Evolutionary conservation across 2,329 filamentous ascomycete species (phyloP).

Genomic region (Thielaviopsis euricoi): DNA sequence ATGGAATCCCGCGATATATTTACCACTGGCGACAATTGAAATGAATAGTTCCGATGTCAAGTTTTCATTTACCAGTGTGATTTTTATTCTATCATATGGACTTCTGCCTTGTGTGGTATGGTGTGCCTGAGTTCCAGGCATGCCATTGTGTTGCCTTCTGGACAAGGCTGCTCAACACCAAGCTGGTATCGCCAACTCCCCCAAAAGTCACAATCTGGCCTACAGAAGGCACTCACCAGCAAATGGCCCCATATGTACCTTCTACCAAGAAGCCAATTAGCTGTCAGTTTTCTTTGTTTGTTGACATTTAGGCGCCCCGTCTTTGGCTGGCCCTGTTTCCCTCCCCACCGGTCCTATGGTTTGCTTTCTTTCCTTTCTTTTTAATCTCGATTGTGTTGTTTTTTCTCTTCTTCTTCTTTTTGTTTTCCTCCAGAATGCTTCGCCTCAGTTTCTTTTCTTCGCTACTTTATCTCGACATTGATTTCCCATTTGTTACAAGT

Average conservation of each 20-base stretch:
- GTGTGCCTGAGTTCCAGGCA: neutral
- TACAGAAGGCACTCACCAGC: neutral
- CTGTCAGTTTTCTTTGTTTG: neutral
- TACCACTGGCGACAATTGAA: neutral
- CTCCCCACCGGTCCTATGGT: neutral
- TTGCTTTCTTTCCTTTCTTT: neutral
- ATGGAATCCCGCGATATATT: neutral
- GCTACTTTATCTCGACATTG: neutral
- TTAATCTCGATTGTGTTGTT: neutral
- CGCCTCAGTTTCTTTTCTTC: neutral
- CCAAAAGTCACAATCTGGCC: neutral
- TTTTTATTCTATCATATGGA: neutral
- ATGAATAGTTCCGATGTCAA: neutral
- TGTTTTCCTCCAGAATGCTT: neutral
- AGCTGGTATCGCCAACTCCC: neutral
- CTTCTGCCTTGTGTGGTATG: neutral
- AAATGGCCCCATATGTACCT: neutral
- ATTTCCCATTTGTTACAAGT: neutral
- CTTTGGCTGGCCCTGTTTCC: neutral
- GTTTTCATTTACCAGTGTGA: neutral
- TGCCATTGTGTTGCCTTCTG: neutral
- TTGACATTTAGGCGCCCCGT: neutral
- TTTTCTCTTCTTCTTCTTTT: neutral
- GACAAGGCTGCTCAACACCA: neutral
- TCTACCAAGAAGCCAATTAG: too few species aligned